Conservation (phyloP, 495 filamentous ascomycete species). For the Hyaloscypha hepaticicola region DNA sequence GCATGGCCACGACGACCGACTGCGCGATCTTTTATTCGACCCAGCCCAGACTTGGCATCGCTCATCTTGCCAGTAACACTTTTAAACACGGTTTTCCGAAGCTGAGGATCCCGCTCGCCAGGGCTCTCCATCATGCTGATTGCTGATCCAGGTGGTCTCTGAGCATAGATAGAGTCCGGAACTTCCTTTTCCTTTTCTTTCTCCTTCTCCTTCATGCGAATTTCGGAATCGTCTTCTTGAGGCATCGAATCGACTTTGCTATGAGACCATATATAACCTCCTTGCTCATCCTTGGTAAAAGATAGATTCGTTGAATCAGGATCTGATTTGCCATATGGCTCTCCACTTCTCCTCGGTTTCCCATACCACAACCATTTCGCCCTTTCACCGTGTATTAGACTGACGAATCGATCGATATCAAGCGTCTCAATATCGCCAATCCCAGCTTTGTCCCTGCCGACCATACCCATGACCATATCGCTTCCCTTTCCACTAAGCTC, state of each 20-base stretch:
- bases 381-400: conserved; percentile 72
- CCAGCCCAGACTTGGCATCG: conserved; percentile 80
- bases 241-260: conserved; percentile 49
- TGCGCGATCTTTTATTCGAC: conserved; percentile 73
- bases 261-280: conserved; percentile 62
- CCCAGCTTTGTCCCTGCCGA: conserved; percentile 83
- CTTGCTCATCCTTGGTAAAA: conserved; percentile 66
- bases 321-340: conserved; percentile 51
- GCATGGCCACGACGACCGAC: conserved; percentile 57
- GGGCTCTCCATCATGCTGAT: conserved; percentile 43
- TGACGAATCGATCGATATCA: conserved; percentile 81
- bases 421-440: conserved; percentile 90
- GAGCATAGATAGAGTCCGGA: conserved; percentile 35
- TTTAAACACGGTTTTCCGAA: conserved; percentile 70
- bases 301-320: conserved; percentile 55
- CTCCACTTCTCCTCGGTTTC: conserved; percentile 61
- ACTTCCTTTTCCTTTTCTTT: conserved; percentile 41
- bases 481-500: conserved; percentile 95
- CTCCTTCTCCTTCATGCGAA: not conserved
- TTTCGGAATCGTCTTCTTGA: conserved; percentile 43
- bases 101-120: conserved; percentile 62
- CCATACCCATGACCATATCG: conserved; percentile 91
- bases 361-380: conserved; percentile 94
- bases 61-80: conserved; percentile 76
- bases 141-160: conserved; percentile 40